These are phyloP conservation scores for Hypoxylon sp. DNA, from an alignment of 2,329 filamentous ascomycete genomes.

Conservation along the genomic window DNA sequence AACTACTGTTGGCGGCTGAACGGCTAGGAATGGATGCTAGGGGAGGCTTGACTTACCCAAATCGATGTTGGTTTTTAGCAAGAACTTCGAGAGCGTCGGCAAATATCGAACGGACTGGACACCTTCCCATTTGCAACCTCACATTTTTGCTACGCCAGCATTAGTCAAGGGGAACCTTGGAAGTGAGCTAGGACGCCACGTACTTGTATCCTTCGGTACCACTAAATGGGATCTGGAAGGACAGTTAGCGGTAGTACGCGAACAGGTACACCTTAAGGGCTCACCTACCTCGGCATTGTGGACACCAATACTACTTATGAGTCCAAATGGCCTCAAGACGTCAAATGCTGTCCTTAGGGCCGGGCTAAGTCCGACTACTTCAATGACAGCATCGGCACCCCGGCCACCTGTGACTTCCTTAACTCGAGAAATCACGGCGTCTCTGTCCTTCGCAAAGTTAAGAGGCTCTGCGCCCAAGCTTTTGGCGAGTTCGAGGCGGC, in stretches of 20 bases:
- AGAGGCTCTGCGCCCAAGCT: constrained; percentile 84
- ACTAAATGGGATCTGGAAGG: constrained; percentile 73
- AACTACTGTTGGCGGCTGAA: constrained; percentile 16
- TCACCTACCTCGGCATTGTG: constrained; percentile 77
- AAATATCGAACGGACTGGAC: constrained; percentile 80
- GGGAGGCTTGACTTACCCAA: constrained; percentile 68
- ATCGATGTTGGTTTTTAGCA: constrained; percentile 74
- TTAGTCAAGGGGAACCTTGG: constrained; percentile 45
- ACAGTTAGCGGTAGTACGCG: constrained; percentile 45
- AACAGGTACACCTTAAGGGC: not conserved
- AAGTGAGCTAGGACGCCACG: constrained; percentile 44
- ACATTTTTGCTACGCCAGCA: constrained; percentile 73
- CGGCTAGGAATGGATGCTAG: not conserved
- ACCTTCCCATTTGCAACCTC: constrained; percentile 81
- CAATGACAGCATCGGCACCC: constrained; percentile 87
- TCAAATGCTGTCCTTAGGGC: constrained; percentile 80
- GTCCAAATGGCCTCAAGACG: constrained; percentile 78
- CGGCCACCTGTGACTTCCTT: constrained; percentile 82
- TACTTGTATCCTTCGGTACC: constrained; percentile 74
- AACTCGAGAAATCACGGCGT: constrained; percentile 76
- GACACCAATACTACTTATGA: constrained; percentile 81
- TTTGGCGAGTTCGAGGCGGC: constrained; percentile 79
- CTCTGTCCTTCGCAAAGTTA: constrained; percentile 79
- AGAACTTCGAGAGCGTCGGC: constrained; percentile 74
- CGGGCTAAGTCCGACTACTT: constrained; percentile 79